phyloP scores from a whole-genome alignment of 129 eudicot genomes.

The Ambrosia artemisiifolia region DNA sequence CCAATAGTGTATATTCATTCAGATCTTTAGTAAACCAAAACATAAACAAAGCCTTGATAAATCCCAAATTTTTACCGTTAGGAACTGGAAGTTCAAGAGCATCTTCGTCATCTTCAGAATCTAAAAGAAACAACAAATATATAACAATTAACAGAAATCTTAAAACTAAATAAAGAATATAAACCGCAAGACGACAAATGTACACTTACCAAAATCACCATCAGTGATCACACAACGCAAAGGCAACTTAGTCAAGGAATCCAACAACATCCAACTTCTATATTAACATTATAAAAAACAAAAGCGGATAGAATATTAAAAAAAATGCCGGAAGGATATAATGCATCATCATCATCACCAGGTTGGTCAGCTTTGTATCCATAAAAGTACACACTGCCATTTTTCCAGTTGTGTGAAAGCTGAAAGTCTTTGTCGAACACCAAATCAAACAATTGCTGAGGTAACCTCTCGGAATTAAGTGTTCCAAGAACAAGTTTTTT shows the following conservation, averaged over 20 bases:
- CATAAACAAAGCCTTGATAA: neutral
- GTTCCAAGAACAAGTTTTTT: constrained; percentile 81
- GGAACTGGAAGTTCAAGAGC: constrained; percentile 38
- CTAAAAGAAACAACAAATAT: constrained; percentile 7
- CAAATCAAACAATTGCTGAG: constrained; percentile 76
- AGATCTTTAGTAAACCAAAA: neutral
- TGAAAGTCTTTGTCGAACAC: constrained; percentile 73
- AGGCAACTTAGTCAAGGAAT: constrained; percentile 46
- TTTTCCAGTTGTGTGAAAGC: constrained; percentile 75
- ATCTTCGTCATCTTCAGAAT: constrained; percentile 59
- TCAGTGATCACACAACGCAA: constrained; percentile 30
- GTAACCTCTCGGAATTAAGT: constrained; percentile 57
- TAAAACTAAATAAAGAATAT: neutral
- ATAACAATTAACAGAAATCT: neutral
- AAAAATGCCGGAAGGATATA: constrained; percentile 54
- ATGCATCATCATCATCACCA: constrained; percentile 45
- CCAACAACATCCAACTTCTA: neutral
- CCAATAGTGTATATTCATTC: neutral
- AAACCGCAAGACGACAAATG: neutral
- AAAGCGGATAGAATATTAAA: neutral
- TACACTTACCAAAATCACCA: constrained; percentile 41
- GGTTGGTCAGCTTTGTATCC: constrained; percentile 73
- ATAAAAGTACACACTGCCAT: constrained; percentile 66
- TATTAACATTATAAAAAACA: neutral
- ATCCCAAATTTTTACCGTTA: constrained; percentile 38